Base-by-base conservation (phyloP, 2,329 filamentous ascomycete genomes). In the Drechslera avenae region DNA sequence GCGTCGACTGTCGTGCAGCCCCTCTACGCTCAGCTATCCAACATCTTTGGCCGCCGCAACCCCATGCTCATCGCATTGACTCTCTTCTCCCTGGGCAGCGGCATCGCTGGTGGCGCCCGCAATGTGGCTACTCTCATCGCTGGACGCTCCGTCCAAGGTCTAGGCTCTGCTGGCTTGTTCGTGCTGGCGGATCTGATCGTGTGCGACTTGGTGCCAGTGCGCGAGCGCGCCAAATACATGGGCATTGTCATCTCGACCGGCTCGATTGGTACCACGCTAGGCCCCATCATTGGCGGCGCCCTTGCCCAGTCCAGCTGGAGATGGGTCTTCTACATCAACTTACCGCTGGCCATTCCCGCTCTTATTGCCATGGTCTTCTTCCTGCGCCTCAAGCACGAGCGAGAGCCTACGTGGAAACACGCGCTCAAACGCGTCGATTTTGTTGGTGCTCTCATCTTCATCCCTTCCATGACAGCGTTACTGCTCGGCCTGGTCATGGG, bases 61-160 rank as follows among this genome's bases (percentile, higher is more conserved):
- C 65, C 64, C 4, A 68, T 67, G 57, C 66, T 72, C 31, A 21
- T 54, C 4, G 61, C 77, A 2, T 73, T 83, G 1, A 69, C 66
- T 9, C 52, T 82, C 1, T 84, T 84, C 51, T 73, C 72, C 0
- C 57, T 85, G 0, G 83, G 83, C 0, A 83, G 81, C 47, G 79
- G 76, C 0, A 71, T 86, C 3, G 76, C 73, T 34, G 83, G 81
- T 0, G 76, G 75, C 0, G 78, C 83, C 0, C 72, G 60, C 0
- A 76, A 57, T 6, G 72, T 69, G 1, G 61, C 56, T 0, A 77
- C 79, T 62, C 70, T 88, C 2, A 82, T 87, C 12, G 76, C 73
- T 53, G 82, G 81, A n/a, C 76, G 83, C 0, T 75, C 76, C 0
- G 65, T 86, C 1, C 82, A 86, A 48, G 84, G 84, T 0, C 60